Evolutionary conservation across 2,329 filamentous ascomycete genomes (phyloP).

Genomic region (Atkinsonella texensis): DNA sequence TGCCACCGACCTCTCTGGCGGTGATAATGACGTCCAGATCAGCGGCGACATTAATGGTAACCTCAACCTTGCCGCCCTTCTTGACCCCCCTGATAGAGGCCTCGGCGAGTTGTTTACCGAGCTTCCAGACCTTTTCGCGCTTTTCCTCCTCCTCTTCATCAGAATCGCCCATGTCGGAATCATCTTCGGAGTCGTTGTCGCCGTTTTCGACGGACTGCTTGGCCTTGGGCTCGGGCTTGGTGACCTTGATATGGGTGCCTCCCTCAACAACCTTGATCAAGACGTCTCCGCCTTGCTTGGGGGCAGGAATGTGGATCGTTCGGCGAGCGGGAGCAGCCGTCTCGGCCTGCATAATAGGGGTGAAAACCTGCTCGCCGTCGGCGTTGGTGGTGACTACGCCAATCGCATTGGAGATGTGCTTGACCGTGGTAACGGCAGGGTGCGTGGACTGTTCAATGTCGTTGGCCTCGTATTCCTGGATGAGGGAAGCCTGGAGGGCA

Average conservation of each 20-base stretch:
- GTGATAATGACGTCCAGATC: conserved; percentile 74
- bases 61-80: conserved; percentile 83
- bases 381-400: conserved; percentile 61
- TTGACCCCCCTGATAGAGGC: conserved; percentile 72
- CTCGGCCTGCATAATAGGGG: conserved; percentile 69
- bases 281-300: conserved; percentile 75
- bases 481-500: conserved; percentile 86
- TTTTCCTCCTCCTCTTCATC: conserved; percentile 79
- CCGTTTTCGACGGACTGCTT: conserved; percentile 57
- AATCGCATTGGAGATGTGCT: conserved; percentile 79
- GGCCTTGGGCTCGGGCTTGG: conserved; percentile 69
- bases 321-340: conserved; percentile 84
- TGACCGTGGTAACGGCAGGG: conserved; percentile 85
- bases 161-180: conserved; percentile 45
- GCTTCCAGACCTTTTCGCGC: conserved; percentile 86
- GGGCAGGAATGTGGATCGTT: conserved; percentile 63
- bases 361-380: conserved; percentile 58
- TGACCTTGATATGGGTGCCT: conserved; percentile 82
- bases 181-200: conserved; percentile 51
- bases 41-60: conserved; percentile 76
- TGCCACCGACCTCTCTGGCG: conserved; percentile 73
- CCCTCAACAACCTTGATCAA: conserved; percentile 84
- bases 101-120: conserved; percentile 72
- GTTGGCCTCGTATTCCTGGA: conserved; percentile 85
- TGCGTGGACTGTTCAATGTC: conserved; percentile 96